Conservation (phyloP, 768 basidiomycete species). For the Kwoniella heveanensis region DNA sequence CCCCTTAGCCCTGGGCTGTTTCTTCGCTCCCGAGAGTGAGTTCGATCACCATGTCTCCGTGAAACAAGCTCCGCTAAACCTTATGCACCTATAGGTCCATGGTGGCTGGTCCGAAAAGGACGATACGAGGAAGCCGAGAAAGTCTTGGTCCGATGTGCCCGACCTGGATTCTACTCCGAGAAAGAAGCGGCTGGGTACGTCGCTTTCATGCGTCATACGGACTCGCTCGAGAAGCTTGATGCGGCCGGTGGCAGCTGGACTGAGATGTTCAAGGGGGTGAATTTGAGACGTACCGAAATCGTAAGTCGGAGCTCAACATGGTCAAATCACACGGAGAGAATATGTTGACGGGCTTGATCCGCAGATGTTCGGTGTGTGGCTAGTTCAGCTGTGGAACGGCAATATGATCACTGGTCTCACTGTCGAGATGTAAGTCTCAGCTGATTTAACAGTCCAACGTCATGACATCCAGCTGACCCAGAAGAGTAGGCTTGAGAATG, state of each 20-base stretch:
- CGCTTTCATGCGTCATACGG: conserved; percentile 45
- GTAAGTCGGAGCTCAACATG: conserved; percentile 17
- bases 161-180: conserved; percentile 27
- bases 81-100: conserved; percentile 10
- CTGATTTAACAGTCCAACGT: neutral
- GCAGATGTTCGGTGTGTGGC: conserved; percentile 34
- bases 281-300: conserved; percentile 48
- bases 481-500: neutral
- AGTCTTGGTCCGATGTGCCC: conserved; percentile 36
- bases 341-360: too few relatives aligned
- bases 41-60: too few relatives aligned
- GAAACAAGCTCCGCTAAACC: neutral
- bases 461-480: too few relatives aligned
- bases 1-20: conserved; percentile 49
- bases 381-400: conserved; percentile 32
- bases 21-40: conserved; percentile 47
- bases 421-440: conserved; percentile 26
- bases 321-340: too few relatives aligned
- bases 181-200: conserved; percentile 32
- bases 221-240: conserved; percentile 35
- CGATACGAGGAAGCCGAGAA: conserved; percentile 52
- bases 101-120: conserved; percentile 40
- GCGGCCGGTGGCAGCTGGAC: conserved; percentile 26
- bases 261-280: conserved; percentile 40
- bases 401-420: conserved; percentile 38